A percentile compares a stretch with the other conserved stretches of the same genome.
Evolutionary conservation across 108 stramenopile species (phyloP).

Genomic region (Hondaea fermentalgiana): DNA sequence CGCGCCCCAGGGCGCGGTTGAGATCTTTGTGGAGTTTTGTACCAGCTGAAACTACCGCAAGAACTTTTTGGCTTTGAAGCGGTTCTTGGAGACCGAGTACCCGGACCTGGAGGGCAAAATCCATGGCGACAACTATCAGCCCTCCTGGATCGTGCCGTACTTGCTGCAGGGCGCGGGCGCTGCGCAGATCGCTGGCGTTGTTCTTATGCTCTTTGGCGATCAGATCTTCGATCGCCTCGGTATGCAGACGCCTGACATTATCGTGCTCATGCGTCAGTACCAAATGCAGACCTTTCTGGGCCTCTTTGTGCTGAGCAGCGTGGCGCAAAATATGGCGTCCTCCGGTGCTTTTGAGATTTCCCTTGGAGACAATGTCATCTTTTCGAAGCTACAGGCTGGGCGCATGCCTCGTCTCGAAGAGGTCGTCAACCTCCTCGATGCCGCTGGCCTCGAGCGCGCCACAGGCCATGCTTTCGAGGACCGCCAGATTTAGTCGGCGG

Average conservation of each 20-base stretch:
- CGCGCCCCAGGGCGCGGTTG: background rate
- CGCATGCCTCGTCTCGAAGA: background rate
- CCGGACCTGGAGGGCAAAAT: background rate
- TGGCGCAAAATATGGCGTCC: background rate
- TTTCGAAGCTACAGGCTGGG: background rate
- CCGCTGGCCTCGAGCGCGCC: background rate
- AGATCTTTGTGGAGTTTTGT: background rate
- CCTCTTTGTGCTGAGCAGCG: background rate
- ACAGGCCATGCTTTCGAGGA: background rate
- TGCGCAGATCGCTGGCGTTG: background rate
- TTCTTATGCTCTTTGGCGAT: background rate
- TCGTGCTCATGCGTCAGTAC: background rate
- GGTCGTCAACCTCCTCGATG: background rate
- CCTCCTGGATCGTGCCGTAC: background rate
- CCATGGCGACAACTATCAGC: background rate
- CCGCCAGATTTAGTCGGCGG: background rate
- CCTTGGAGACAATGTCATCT: background rate
- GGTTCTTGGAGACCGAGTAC: background rate
- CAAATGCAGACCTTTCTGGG: background rate
- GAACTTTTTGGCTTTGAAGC: constrained; percentile 16
- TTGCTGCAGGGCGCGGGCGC: background rate
- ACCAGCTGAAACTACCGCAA: constrained; percentile 1
- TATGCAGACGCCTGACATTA: background rate
- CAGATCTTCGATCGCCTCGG: background rate
- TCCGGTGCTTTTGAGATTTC: background rate